Conservation (phyloP, 768 basidiomycete species). For the Lentinula edodes region DNA sequence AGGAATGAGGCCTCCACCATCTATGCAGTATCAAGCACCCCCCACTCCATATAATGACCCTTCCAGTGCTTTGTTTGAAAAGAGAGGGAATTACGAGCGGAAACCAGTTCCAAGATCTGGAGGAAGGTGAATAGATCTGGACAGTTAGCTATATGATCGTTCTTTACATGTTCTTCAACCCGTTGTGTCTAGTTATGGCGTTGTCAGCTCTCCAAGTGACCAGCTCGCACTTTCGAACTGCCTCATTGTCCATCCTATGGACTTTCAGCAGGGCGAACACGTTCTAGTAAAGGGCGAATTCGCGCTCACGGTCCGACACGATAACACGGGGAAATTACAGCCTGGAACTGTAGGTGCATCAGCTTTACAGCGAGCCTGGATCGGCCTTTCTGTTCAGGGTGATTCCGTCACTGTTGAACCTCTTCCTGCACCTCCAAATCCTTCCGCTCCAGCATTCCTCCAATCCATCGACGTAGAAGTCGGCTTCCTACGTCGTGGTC, state of each 20-base stretch:
- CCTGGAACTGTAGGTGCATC: slow-evolving; percentile 75
- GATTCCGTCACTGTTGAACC: slow-evolving; percentile 71
- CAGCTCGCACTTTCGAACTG: slow-evolving; percentile 76
- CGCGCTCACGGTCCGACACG: slow-evolving; percentile 73
- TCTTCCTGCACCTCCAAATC: slow-evolving; percentile 48
- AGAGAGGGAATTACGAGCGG: slow-evolving; percentile 36
- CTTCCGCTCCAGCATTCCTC: slow-evolving; percentile 54
- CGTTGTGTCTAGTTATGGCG: slow-evolving; percentile 36
- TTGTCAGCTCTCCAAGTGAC: slow-evolving; percentile 59
- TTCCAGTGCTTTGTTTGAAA: slow-evolving; percentile 43
- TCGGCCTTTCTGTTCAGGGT: slow-evolving; percentile 73
- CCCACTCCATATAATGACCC: slow-evolving; percentile 48
- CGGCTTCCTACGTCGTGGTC: slow-evolving; percentile 51
- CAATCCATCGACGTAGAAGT: slow-evolving; percentile 79
- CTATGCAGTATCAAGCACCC: slow-evolving; percentile 34
- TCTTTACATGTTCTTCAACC: not conserved
- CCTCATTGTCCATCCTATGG: slow-evolving; percentile 70
- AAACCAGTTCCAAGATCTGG: slow-evolving; percentile 29
- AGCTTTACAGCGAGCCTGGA: slow-evolving; percentile 82
- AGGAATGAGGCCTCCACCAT: slow-evolving; percentile 30
- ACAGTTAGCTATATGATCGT: not conserved
- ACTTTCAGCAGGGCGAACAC: slow-evolving; percentile 71
- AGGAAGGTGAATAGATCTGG: slow-evolving; percentile 19
- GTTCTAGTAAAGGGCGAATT: slow-evolving; percentile 70
- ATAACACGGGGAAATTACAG: slow-evolving; percentile 65